Evolutionary conservation across 805 yeast species (phyloP), one percentile per base, ranked within the genome.

Genomic region (Grigorovia yakushimaensis): DNA sequence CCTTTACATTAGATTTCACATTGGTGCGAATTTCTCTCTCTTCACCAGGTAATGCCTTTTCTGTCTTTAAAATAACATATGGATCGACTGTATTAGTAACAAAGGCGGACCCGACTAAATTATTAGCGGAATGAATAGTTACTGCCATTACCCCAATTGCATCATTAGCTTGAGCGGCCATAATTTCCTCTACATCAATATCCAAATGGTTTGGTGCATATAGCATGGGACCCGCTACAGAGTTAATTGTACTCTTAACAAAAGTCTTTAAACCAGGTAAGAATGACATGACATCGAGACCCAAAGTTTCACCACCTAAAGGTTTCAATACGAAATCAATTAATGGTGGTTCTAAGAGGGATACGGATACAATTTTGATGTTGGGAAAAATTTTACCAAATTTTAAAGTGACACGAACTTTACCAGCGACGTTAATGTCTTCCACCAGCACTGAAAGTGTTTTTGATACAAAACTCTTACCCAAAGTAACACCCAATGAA

Each of bases 261-360:
- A 84, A 80, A 2, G 79, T 70, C 21, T 86, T 74, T 59, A 85
- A 76, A 51, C 93, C 93, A 4, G 95, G 95, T 53, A 85, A 74
- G 55, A 84, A 73, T 2, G 89, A 80, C 94, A 85, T 85, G 55
- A 85, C 77, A 67, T 85, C 95, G 41, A 85, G 60, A 51, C 95
- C 95, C 50, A 85, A 73, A n/a, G 89, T 81, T 61, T 85, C 91
- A 68, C 94, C 93, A 62, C 93, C 93, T 46, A 85, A 83, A 9
- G 95, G 95, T 61, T 85, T 85, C 70, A 85, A 75, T 19, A 80
- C 82, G 62, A 84, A 85, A 60, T 82, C 89, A 59, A 85, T 82
- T 27, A 74, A 72, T 37, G 93, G 93, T 18, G 91, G 83, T 62
- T 84, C 91, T 58, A 85, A 69, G 57, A 85, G 77, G 52, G 81